Conservation (phyloP, 2,329 filamentous ascomycete genomes). For the Arthroderma sp. region DNA sequence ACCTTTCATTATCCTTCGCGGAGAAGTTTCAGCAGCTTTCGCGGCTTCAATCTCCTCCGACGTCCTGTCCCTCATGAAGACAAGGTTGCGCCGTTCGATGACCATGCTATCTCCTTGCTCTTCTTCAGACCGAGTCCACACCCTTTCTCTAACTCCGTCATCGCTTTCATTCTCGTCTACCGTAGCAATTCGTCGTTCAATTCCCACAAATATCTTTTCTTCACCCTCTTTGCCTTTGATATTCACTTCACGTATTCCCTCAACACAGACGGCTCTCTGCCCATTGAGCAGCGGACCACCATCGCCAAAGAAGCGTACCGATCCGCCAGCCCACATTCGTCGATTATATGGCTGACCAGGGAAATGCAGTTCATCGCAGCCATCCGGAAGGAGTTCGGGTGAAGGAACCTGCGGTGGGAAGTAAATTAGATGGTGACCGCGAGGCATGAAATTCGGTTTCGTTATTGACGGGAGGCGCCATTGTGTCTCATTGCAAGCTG, state of each 20-base stretch:
- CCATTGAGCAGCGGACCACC: conserved; percentile 24
- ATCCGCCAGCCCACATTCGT: conserved; percentile 82
- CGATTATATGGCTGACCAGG: conserved; percentile 61
- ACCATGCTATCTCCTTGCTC: conserved; percentile 36
- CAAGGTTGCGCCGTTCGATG: conserved; percentile 49
- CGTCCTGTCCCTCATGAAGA: conserved; percentile 48
- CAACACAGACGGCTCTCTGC: conserved; percentile 33
- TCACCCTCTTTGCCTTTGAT: conserved; percentile 42
- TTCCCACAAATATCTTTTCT: conserved; percentile 48
- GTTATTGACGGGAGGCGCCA: conserved; percentile 24
- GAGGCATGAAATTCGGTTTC: conserved; percentile 21
- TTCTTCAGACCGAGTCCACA: conserved; percentile 36
- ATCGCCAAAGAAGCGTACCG: conserved; percentile 42
- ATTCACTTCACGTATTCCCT: conserved; percentile 37
- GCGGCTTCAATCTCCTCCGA: conserved; percentile 24
- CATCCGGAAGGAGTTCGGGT: conserved; percentile 59
- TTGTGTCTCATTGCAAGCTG: conserved; percentile 16
- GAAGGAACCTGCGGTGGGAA: conserved; percentile 60
- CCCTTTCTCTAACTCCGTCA: conserved; percentile 26
- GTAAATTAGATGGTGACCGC: conserved; percentile 71
- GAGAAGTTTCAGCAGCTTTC: conserved; percentile 18
- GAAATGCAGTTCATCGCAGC: conserved; percentile 67
- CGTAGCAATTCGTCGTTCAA: conserved; percentile 42
- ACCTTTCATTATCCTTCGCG: conserved; percentile 27
- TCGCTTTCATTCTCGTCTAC: conserved; percentile 28